Percentiles rank a stretch among this genome's conserved stretches.
phyloP scores from a whole-genome alignment of 148 eudicot genomes.

The Diospyros kaki region DNA sequence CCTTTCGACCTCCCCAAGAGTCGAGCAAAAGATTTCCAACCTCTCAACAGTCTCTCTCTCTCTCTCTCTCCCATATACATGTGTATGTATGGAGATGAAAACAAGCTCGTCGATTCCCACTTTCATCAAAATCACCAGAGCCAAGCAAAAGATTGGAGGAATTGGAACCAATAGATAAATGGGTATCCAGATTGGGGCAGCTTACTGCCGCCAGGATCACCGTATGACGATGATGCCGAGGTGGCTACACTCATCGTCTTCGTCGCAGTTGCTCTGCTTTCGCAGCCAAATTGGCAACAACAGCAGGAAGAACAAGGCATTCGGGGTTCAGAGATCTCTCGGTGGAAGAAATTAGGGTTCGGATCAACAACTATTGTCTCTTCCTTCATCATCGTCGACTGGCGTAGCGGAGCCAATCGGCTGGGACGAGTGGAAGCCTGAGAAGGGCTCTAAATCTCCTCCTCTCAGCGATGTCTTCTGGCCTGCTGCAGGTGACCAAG shows the following conservation, averaged over 20 bases:
- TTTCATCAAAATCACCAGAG: too few species aligned
- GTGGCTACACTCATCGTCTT: neutral
- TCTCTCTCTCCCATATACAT: neutral
- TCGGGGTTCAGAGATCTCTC: neutral
- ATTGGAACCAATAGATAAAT: neutral
- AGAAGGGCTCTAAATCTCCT: slow-evolving; percentile 61
- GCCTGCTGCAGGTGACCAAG: slow-evolving; percentile 73
- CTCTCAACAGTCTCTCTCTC: slow-evolving; percentile 2
- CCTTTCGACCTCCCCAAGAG: slow-evolving; percentile 25
- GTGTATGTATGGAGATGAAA: too few species aligned
- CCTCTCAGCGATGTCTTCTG: slow-evolving; percentile 67
- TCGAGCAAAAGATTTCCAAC: neutral
- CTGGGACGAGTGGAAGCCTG: slow-evolving; percentile 74
- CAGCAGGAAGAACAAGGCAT: neutral
- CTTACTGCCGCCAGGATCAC: neutral
- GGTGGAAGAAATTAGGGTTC: slow-evolving; percentile 9
- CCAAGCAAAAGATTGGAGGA: neutral
- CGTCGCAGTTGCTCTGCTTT: slow-evolving; percentile 8
- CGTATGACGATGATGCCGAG: too few species aligned
- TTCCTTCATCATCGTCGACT: slow-evolving; percentile 3
- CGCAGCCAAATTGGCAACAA: neutral
- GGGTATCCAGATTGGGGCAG: slow-evolving; percentile 11
- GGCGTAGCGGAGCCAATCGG: slow-evolving; percentile 27
- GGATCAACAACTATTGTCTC: slow-evolving; percentile 11
- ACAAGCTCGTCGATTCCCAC: neutral